A percentile compares a stretch with the other conserved stretches of the same genome.
These are phyloP conservation scores for Ajuga chamaepitys DNA, from an alignment of 257 asterid genomes.

Conservation along the genomic window DNA sequence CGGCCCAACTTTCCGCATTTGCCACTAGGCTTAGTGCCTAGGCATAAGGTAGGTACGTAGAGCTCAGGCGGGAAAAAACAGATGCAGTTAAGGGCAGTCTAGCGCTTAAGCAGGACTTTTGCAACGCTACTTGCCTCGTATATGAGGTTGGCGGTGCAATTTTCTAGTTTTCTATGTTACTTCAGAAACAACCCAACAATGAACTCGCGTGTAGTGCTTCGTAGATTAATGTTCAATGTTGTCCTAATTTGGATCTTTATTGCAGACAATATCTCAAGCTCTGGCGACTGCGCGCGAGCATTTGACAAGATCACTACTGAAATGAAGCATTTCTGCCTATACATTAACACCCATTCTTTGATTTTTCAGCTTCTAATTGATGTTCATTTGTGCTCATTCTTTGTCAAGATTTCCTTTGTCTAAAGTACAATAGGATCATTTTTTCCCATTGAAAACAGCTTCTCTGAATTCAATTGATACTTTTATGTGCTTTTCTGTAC, in stretches of 20 bases:
- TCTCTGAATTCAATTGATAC: not conserved
- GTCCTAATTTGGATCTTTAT: not conserved
- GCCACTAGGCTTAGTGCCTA: too few species aligned
- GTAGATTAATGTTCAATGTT: not conserved
- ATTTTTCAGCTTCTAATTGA: not conserved
- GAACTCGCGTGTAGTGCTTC: not conserved
- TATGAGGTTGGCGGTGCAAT: not conserved
- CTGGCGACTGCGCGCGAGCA: constrained; percentile 34
- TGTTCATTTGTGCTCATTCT: not conserved
- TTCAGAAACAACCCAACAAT: not conserved
- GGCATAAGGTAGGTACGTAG: too few species aligned
- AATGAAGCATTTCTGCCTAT: constrained; percentile 7
- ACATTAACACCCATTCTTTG: not conserved
- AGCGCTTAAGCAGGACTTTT: too few species aligned
- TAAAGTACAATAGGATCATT: not conserved
- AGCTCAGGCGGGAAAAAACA: too few species aligned
- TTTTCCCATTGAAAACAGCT: not conserved
- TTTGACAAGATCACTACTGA: constrained; percentile 26
- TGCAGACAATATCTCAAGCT: constrained; percentile 31
- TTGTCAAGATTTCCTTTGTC: not conserved
- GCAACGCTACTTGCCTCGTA: too few species aligned
- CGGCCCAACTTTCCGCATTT: too few species aligned
- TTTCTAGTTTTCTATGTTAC: not conserved
- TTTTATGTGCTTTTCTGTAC: too few species aligned
- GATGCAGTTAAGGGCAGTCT: too few species aligned